phyloP scores from a whole-genome alignment of 2,329 filamentous ascomycete genomes.

The Thermoascus crustaceus region DNA sequence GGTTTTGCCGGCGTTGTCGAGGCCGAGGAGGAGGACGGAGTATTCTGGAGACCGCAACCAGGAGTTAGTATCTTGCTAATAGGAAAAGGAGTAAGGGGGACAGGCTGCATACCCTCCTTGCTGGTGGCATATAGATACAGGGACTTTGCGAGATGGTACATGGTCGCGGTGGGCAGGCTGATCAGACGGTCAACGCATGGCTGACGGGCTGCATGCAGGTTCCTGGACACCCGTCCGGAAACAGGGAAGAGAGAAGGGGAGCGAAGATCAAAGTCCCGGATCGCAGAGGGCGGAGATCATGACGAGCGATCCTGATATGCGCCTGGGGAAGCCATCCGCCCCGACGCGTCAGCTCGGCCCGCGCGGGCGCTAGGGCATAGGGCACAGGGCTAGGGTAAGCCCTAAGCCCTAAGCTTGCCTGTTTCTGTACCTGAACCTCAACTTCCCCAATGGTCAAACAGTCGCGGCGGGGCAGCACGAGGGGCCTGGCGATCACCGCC shows the following conservation, averaged over 20 bases:
- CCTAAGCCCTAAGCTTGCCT: slow-evolving; percentile 15
- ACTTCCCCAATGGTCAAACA: not conserved
- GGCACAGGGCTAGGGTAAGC: slow-evolving; percentile 5
- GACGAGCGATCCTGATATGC: too few species aligned
- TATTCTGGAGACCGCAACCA: slow-evolving; percentile 57
- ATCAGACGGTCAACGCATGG: slow-evolving; percentile 8
- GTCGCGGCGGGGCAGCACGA: too few species aligned
- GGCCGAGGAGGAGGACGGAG: slow-evolving; percentile 89
- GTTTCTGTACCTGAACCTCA: not conserved
- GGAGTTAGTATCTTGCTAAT: not conserved
- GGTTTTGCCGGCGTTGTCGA: slow-evolving; percentile 97
- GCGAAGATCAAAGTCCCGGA: too few species aligned
- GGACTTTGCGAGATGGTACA: slow-evolving; percentile 95
- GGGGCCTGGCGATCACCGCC: too few species aligned
- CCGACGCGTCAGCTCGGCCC: slow-evolving; percentile 1
- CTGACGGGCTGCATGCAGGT: too few species aligned
- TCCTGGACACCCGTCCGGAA: too few species aligned
- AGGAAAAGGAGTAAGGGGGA: not conserved
- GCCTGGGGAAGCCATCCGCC: too few species aligned
- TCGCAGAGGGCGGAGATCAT: too few species aligned
- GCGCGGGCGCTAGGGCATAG: slow-evolving; percentile 18
- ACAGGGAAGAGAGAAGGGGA: too few species aligned
- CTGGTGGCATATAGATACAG: slow-evolving; percentile 92
- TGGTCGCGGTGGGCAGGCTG: slow-evolving; percentile 34
- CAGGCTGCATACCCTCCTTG: slow-evolving; percentile 66